Evolutionary conservation across 2,329 filamentous ascomycete species (phyloP).

Genomic region (Waltergamsia citrina): DNA sequence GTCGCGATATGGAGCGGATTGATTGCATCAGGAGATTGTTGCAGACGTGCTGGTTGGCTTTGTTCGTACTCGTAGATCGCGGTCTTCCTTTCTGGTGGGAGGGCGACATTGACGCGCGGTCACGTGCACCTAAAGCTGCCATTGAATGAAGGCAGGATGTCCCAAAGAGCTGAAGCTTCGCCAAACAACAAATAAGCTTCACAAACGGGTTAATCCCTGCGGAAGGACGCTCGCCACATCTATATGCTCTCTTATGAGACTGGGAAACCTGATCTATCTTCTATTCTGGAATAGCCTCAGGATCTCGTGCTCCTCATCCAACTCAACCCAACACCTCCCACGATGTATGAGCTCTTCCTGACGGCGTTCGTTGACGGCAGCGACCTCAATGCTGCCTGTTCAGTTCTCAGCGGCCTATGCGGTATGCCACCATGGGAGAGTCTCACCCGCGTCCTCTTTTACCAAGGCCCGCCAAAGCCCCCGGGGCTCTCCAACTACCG

Average conservation of each 20-base stretch:
- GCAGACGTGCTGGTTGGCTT: not conserved
- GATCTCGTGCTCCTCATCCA: no score
- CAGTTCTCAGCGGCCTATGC: slow-evolving; percentile 46
- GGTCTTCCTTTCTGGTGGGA: slow-evolving; percentile 1
- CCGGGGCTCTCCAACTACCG: slow-evolving; percentile 32
- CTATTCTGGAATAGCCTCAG: no score
- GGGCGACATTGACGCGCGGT: slow-evolving; percentile 15
- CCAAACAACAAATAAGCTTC: no score
- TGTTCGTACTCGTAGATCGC: not conserved
- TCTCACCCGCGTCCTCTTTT: slow-evolving; percentile 43
- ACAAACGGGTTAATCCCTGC: no score
- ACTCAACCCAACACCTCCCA: no score
- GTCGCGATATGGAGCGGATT: slow-evolving; percentile 1
- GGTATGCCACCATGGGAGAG: slow-evolving; percentile 43
- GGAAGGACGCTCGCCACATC: no score
- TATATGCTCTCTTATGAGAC: no score
- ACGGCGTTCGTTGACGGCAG: slow-evolving; percentile 40
- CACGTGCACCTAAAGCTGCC: slow-evolving; percentile 18
- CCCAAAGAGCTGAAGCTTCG: not conserved
- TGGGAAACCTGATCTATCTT: no score
- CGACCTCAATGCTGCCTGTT: slow-evolving; percentile 37
- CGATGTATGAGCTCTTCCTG: slow-evolving; percentile 52
- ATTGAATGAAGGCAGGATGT: not conserved
- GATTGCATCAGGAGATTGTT: slow-evolving; percentile 3
- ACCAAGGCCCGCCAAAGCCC: slow-evolving; percentile 35